Conservation (phyloP, 1,139 yeast genomes). For the Saccharomycopsis crataegensis region DNA sequence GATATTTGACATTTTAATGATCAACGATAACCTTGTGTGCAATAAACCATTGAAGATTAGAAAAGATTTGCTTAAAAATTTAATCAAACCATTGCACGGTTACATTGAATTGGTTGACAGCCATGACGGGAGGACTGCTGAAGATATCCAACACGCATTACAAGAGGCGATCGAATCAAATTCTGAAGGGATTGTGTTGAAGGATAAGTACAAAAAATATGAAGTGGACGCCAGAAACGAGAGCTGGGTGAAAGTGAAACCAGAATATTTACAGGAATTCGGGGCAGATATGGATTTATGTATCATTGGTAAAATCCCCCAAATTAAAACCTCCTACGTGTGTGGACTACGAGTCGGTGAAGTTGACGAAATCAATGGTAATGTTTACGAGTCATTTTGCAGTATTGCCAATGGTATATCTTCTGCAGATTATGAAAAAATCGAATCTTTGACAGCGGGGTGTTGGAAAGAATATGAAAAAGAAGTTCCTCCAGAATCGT, state of each 20-base stretch:
- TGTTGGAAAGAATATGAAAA: conserved; percentile 48
- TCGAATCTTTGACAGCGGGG: conserved; percentile 50
- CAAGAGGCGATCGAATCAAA: conserved; percentile 51
- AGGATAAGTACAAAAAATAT: conserved; percentile 55
- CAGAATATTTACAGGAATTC: conserved; percentile 79
- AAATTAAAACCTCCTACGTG: conserved; percentile 65
- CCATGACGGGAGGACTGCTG: conserved; percentile 36
- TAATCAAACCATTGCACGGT: conserved; percentile 43
- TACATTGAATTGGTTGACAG: conserved; percentile 51
- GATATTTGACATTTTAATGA: conserved; percentile 62
- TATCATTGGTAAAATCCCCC: conserved; percentile 71
- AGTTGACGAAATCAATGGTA: conserved; percentile 20
- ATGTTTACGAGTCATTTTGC: conserved; percentile 55
- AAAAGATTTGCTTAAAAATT: conserved; percentile 40
- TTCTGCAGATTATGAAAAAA: conserved; percentile 48
- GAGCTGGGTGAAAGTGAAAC: conserved; percentile 82
- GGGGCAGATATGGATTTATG: conserved; percentile 81
- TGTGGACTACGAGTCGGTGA: conserved; percentile 55
- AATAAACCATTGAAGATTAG: conserved; percentile 49
- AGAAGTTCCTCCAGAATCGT: conserved; percentile 31
- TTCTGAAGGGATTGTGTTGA: conserved; percentile 80
- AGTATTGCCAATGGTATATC: conserved; percentile 83
- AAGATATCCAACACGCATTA: conserved; percentile 50
- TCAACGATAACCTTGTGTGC: conserved; percentile 59
- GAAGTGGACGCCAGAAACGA: conserved; percentile 50